Base-by-base conservation (phyloP, 257 asterid genomes). In the Agastache rugosa region DNA sequence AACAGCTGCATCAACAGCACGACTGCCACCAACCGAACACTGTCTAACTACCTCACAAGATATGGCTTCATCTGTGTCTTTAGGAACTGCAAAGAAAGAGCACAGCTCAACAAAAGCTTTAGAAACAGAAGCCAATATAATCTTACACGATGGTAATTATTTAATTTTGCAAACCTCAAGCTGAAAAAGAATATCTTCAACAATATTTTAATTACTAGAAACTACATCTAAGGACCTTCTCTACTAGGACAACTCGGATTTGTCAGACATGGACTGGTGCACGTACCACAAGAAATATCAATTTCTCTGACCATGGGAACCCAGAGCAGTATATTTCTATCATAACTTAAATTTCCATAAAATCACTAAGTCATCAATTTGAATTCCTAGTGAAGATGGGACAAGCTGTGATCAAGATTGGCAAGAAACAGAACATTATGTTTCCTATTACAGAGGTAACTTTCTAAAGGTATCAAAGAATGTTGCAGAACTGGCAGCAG, bases 1-100 rank as follows among this genome's bases (percentile, higher is more conserved):
- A 84, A 59, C 85, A 2, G 87, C 78, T 47, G 88, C 87, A 76
- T 84, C 91, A 31, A 82, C 82, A 17, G 44, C 44, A 39, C 11
- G 44, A 39, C 44, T 8, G 86, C 89, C 89, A 22, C 66, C 69
- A 22, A 61, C 44, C 17, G 82, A 23, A 77, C 75, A 20, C 75
- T n/a, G 70, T 27, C 59, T 29, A 23, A 86, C 88, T 25, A 81
- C 77, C 45, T 41, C 73, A 1, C 83, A 81, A 50, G 82, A 81
- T 51, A 76, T 41, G 11, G 74, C 81, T 58, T 83, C 85, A 47
- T 80, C 87, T 2, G 83, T 76, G 37, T 87, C 31, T 53, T 51
- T 37, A 63, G 15, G 42, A 53, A 51, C 72, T 63, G 66, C 55
- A 63, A 64, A 63, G 7, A 22, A 39, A 74, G 35, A 16, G 11